These are phyloP conservation scores for Fagopyrum homotropicum DNA, from an alignment of 148 eudicot species.

Conservation along the genomic window DNA sequence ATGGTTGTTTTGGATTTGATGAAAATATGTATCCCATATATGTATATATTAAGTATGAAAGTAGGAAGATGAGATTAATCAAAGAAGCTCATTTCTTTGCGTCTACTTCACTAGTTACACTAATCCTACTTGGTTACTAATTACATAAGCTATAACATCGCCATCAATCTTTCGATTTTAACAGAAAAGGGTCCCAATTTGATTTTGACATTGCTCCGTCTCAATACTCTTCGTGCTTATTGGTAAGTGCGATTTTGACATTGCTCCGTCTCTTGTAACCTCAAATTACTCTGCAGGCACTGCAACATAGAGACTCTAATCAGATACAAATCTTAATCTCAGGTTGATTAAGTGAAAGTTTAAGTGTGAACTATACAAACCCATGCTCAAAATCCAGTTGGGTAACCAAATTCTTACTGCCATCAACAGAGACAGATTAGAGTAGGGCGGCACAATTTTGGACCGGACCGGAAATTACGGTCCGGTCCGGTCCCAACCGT, in stretches of 20 bases:
- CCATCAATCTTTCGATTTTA: not conserved
- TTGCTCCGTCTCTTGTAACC: too few relatives aligned
- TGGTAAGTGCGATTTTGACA: not conserved
- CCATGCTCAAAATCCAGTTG: too few relatives aligned
- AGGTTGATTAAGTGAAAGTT: too few relatives aligned
- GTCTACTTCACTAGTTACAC: constrained; percentile 62
- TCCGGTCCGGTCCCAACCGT: too few relatives aligned
- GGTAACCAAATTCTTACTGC: too few relatives aligned
- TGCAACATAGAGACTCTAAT: too few relatives aligned
- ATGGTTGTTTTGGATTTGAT: not conserved
- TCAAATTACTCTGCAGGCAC: too few relatives aligned
- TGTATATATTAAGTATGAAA: not conserved
- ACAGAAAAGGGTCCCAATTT: constrained; percentile 8
- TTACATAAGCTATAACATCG: not conserved
- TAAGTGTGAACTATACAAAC: too few relatives aligned
- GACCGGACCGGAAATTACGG: too few relatives aligned
- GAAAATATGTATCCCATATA: constrained; percentile 14
- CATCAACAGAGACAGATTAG: too few relatives aligned
- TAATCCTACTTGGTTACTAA: not conserved
- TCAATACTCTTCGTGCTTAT: not conserved
- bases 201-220: constrained; percentile 22
- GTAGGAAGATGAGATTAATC: constrained; percentile 9
- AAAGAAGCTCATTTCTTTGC: constrained; percentile 53
- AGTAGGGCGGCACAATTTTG: too few relatives aligned
- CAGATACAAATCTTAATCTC: too few relatives aligned